Base-by-base conservation (phyloP, 2,329 filamentous ascomycete genomes). In the Botrytis hyacinthi region DNA sequence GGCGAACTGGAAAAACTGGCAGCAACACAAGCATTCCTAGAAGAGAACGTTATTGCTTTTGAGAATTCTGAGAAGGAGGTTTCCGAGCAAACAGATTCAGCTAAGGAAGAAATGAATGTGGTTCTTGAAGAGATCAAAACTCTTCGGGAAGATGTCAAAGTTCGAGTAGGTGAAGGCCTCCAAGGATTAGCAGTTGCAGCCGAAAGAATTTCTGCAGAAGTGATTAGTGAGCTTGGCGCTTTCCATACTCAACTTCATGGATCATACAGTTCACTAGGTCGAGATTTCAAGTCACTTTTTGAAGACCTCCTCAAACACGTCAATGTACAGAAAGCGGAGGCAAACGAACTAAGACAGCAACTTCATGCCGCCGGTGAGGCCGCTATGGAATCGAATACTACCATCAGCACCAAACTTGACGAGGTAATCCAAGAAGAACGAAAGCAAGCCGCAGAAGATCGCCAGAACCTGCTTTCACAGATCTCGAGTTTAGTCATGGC, bases 91-190 rank as follows among this genome's bases (percentile, higher is more conserved):
- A 92, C 90, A 73, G 85, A 87, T 37, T 85, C 87, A 75, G 92
- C 94, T 4, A 93, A 92, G 79, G 90, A 95, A 66, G 92, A 95
- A 73, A 94, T 98, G 93, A 95, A 98, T 78, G 86, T 89, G n/a
- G 91, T 97, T 2, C 86, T 99, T 16, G 93, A 96, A 79, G 95
- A 97, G 81, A 97, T 98, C 81, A 95, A 95, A 81, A 90, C 89
- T n/a, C 86, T 98, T 37, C 90, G 95, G 35, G 93, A 97, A 81
- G 91, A 93, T 71, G 93, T 98, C 70, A 98, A 98, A 84, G 86
- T 88, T 67, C 92, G 92, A 75, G 93, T 98, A 66, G 93, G 93
- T 3, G 91, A 94, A 79, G 95, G 95, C 14, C 85, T 98, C 61
- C 91, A 93, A 78, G 91, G 93, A 40, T 89, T 98, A 35, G 94